Evolutionary conservation across 805 yeast species (phyloP), one percentile per base, ranked within the genome.

Genomic region (Suhomyces sp.): DNA sequence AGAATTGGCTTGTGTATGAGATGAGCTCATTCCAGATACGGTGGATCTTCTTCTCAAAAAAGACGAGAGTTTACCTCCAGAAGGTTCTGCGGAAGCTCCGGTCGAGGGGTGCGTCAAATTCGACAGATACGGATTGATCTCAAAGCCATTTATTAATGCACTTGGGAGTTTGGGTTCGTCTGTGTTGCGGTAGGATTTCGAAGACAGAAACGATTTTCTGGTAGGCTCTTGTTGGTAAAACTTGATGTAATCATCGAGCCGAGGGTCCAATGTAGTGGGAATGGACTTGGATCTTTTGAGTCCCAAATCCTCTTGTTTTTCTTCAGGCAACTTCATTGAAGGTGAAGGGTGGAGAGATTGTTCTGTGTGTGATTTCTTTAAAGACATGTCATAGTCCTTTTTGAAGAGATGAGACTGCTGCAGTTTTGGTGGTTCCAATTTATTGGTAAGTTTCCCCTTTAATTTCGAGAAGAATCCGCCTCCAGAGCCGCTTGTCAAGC

Each of bases 391-490:
- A 48, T 62, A 63, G 50, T 62, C 56, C 7, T 54, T 57, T 50
- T 61, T 65, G 54, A 62, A 65, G 2, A 60, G 22, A 8, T 52
- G 33, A 2, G 49, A 24, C 7, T 55, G 48, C 4, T 46, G 41
- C 17, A 47, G 45, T 3, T 49, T 35, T 6, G 54, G 48, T 1
- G 49, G 48, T 7, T 44, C 44, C 8, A 50, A 47, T 36, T 44
- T 47, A 17, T 47, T 47, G 36, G 45, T 35, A n/a, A 53, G 41
- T 53, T 67, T 71, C 13, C 64, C 72, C 55, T 73, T 74, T 26
- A 73, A 56, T 52, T 71, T 73, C 41, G 74, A 66, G 52, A 74
- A 72, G 36, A 73, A 67, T 0, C 72, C 72, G n/a, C 51, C 44
- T 46, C 59, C 54, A 15, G 54, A 55, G 17, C 51, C 55, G 44